phyloP scores from a whole-genome alignment of 2,329 filamentous ascomycete species.

The Didymella segeticola region DNA sequence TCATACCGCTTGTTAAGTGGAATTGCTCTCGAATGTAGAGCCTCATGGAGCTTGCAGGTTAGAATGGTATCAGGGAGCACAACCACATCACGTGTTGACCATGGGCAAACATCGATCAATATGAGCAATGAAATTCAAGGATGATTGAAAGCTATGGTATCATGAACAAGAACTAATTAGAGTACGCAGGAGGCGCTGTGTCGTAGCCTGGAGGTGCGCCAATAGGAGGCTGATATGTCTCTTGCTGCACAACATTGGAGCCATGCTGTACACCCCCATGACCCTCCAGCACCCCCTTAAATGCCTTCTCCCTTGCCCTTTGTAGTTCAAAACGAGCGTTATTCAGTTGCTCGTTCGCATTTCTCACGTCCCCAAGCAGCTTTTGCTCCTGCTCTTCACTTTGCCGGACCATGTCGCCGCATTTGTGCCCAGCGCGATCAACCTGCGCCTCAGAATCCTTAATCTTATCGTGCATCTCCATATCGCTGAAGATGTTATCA shows the following conservation, averaged over 20 bases:
- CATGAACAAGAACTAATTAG: not conserved
- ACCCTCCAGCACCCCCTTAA: slow-evolving; percentile 41
- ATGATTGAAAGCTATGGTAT: not conserved
- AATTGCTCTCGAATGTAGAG: too few relatives aligned
- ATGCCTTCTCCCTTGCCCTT: slow-evolving; percentile 53
- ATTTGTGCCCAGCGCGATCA: slow-evolving; percentile 24
- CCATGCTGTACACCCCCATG: not conserved
- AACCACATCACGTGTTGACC: too few relatives aligned
- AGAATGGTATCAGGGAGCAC: too few relatives aligned
- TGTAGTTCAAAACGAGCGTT: slow-evolving; percentile 51
- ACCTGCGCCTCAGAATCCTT: slow-evolving; percentile 51
- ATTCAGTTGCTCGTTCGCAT: slow-evolving; percentile 41
- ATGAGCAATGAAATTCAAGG: too few relatives aligned
- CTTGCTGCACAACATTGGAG: not conserved
- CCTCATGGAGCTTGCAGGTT: too few relatives aligned
- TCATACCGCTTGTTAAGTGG: too few relatives aligned
- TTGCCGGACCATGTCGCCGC: slow-evolving; percentile 45
- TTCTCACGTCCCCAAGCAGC: slow-evolving; percentile 32
- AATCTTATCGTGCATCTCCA: slow-evolving; percentile 61
- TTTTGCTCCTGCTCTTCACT: slow-evolving; percentile 40
- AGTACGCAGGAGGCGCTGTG: slow-evolving; percentile 12
- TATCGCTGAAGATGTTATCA: slow-evolving; percentile 62
- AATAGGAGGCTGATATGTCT: slow-evolving; percentile 1
- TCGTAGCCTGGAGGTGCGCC: slow-evolving; percentile 6
- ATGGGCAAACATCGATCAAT: too few relatives aligned